Evolutionary conservation across 2,329 filamentous ascomycete species (phyloP).

Genomic region (Paecilomyces fulvus): DNA sequence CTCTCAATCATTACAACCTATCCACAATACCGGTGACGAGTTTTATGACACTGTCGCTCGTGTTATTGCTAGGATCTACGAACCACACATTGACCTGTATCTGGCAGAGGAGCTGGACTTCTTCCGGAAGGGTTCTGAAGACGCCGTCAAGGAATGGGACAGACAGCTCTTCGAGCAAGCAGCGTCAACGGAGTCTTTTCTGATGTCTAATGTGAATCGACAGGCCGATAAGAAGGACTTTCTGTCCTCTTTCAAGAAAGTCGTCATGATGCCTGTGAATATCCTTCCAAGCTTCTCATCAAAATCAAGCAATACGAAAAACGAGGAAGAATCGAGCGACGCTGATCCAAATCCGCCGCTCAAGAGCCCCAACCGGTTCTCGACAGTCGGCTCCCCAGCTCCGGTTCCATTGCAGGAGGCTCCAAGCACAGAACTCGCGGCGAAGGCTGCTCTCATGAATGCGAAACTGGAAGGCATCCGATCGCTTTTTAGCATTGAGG

Average conservation of each 20-base stretch:
- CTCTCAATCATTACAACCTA: constrained; percentile 59
- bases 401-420: constrained; percentile 49
- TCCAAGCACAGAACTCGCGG: constrained; percentile 83
- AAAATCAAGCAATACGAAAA: constrained; percentile 42
- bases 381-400: constrained; percentile 26
- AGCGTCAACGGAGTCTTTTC: constrained; percentile 81
- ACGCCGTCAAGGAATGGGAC: constrained; percentile 78
- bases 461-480: constrained; percentile 89
- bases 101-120: constrained; percentile 82
- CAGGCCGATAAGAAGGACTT: constrained; percentile 97
- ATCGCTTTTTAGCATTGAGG: constrained; percentile 90
- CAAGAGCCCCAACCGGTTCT: constrained; percentile 29
- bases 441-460: constrained; percentile 97
- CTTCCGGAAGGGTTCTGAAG: constrained; percentile 68
- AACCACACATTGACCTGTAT: constrained; percentile 89
- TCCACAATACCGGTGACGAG: constrained; percentile 50
- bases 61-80: constrained; percentile 66
- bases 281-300: constrained; percentile 66
- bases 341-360: constrained; percentile 11
- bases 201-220: constrained; percentile 90
- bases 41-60: constrained; percentile 58
- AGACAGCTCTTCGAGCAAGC: constrained; percentile 86
- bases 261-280: constrained; percentile 97
- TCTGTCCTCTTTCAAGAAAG: constrained; percentile 91
- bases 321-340: constrained; percentile 12